Evolutionary conservation across 2,329 filamentous ascomycete genomes (phyloP).

Genomic region (Curvularia sp.): DNA sequence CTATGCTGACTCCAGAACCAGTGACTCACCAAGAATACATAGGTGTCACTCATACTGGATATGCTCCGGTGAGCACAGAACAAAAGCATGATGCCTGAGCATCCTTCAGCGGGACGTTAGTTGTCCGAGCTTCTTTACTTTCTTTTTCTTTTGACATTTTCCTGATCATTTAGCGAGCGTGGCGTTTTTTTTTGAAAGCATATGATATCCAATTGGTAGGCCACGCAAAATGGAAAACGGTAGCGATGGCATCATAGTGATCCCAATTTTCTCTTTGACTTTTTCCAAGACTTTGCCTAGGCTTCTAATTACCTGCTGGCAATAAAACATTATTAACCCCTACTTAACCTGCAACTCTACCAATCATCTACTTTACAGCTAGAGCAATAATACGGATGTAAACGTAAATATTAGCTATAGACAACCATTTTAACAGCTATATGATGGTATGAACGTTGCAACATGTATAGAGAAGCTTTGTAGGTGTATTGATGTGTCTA

Average conservation of each 20-base stretch:
- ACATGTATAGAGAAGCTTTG: too few species aligned
- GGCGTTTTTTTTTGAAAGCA: slow-evolving; percentile 1
- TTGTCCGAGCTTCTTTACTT: background rate
- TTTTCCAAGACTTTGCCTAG: too few species aligned
- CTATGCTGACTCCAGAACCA: slow-evolving; percentile 12
- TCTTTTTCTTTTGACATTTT: background rate
- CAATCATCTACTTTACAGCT: background rate
- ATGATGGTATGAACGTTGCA: too few species aligned
- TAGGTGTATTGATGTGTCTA: too few species aligned
- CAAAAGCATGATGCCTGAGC: slow-evolving; percentile 27
- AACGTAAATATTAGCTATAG: too few species aligned
- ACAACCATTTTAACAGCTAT: too few species aligned
- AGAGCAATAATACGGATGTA: background rate
- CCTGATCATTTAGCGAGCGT: slow-evolving; percentile 4
- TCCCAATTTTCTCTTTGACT: too few species aligned
- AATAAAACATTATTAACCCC: background rate
- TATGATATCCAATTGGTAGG: background rate
- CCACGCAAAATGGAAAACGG: background rate
- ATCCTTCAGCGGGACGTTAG: background rate
- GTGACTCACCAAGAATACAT: slow-evolving; percentile 6
- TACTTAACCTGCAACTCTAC: too few species aligned
- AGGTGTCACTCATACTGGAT: slow-evolving; percentile 16
- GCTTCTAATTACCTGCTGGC: background rate
- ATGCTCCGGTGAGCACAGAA: slow-evolving; percentile 22
- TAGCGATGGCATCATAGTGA: too few species aligned